These are phyloP conservation scores for Theobroma grandiflorum DNA, from an alignment of 441 rosid genomes.

Conservation along the genomic window DNA sequence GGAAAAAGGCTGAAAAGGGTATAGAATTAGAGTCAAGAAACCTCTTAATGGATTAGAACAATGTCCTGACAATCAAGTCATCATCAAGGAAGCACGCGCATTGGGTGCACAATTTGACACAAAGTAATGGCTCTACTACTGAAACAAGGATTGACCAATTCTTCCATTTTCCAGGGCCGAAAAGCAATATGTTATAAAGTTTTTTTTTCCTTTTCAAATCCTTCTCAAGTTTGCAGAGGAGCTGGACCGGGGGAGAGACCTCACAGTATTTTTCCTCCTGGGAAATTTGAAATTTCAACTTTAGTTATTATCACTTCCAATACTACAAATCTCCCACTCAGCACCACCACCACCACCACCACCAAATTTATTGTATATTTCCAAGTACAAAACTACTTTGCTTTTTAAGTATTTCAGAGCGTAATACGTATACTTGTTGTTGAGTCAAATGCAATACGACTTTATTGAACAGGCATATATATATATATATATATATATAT, in stretches of 20 bases:
- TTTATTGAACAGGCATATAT: not conserved
- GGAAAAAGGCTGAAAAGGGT: not conserved
- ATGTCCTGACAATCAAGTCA: constrained; percentile 46
- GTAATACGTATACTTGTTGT: too few relatives aligned
- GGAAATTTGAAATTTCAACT: not conserved
- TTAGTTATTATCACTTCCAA: not conserved
- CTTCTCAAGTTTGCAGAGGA: too few relatives aligned
- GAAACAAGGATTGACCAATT: constrained; percentile 22
- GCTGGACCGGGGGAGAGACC: not conserved
- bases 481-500: not conserved
- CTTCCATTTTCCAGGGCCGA: not conserved
- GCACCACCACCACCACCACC: not conserved
- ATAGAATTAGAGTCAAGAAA: constrained; percentile 24
- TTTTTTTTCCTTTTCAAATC: too few relatives aligned
- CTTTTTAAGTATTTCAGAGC: not conserved
- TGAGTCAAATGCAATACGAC: too few relatives aligned
- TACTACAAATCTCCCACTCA: not conserved
- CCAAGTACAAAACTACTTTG: not conserved
- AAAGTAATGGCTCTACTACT: not conserved
- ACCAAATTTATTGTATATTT: not conserved
- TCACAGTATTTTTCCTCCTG: not conserved
- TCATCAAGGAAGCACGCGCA: constrained; percentile 56
- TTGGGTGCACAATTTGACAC: constrained; percentile 29
- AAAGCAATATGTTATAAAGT: too few relatives aligned
- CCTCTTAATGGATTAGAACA: constrained; percentile 34